Evolutionary conservation across 2,329 filamentous ascomycete genomes (phyloP), one percentile per base, ranked within the genome.

Genomic region (Proliferodiscus dingleyae): DNA sequence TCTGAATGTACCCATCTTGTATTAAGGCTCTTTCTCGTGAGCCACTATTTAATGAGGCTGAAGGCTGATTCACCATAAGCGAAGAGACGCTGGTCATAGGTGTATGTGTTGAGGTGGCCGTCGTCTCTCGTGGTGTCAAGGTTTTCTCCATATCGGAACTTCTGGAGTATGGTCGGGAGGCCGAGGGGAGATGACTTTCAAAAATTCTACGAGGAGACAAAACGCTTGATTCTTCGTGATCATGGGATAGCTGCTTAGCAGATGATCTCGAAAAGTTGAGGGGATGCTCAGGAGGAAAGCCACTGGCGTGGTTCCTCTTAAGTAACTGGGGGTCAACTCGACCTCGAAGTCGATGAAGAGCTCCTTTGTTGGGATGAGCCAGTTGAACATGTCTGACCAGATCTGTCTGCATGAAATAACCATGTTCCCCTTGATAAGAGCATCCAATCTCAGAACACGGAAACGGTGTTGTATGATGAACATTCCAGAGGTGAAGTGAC

Each of bases 361-460:
- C 52, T 26, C 32, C 47, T 36, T 33, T 41, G 21, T 32, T 46
- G 18, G 54, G 54, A 48, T 61, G 59, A 4, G 42, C 30, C 26
- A 19, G 30, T 34, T 43, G 54, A 13, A 60, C 57, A 54, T 61
- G 59, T 9, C 46, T 51, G 21, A 60, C 44, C 10, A 61, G 42
- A 37, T 59, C 54, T 29, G 39, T 33, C 26, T 56, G 50, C 45
- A 54, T 53, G 37, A 59, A 59, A 41, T 47, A 61, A 8, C 59
- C 59, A 30, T 52, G 34, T 19, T 54, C 53, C 10, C 59, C 59
- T 37, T 47, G 54, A 9, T 49, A 46, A 5, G 38, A 24, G 42
- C 59, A 61, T 32, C 43, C 41, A n/a, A 38, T 22, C 41, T 60
- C 59, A n/a, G 49, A 44, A 45, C 59, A 61, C 5, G 59, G 57